phyloP scores from a whole-genome alignment of 192 early-diverging fungal species.

The Podochytrium sp. region DNA sequence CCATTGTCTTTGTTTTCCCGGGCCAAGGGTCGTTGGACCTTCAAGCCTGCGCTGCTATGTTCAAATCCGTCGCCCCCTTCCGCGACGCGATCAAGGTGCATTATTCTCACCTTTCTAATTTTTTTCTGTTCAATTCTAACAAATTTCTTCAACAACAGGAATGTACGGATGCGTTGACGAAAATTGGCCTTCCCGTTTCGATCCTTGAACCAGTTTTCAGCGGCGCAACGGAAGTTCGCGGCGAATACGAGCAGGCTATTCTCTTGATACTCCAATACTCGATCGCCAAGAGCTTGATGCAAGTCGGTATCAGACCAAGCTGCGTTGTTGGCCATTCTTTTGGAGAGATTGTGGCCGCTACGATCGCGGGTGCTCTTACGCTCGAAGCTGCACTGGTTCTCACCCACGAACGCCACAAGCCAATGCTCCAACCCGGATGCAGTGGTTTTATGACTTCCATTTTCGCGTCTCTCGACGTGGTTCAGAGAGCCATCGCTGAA shows the following conservation, averaged over 20 bases:
- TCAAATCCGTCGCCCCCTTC: background rate
- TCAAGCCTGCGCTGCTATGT: background rate
- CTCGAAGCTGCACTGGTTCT: background rate
- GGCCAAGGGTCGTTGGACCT: constrained; percentile 11
- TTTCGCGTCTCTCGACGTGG: background rate
- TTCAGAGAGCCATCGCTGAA: background rate
- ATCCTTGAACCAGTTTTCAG: background rate
- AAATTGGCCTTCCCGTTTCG: background rate
- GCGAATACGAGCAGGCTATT: constrained; percentile 3
- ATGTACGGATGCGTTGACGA: background rate
- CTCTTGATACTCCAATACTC: constrained; percentile 5
- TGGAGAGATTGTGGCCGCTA: constrained; percentile 17
- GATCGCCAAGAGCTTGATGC: background rate
- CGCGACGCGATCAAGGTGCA: background rate
- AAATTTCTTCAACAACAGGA: background rate
- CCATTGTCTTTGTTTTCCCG: constrained; percentile 15
- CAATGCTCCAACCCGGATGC: background rate
- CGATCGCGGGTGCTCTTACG: background rate
- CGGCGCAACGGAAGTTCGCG: background rate
- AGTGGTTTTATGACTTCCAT: background rate
- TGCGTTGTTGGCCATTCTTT: constrained; percentile 9
- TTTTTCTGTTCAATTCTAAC: background rate
- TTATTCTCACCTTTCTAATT: background rate
- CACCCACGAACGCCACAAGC: background rate
- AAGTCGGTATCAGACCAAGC: background rate